Conservation (phyloP, 2,329 filamentous ascomycete genomes). For the Neonectria ditissima region DNA sequence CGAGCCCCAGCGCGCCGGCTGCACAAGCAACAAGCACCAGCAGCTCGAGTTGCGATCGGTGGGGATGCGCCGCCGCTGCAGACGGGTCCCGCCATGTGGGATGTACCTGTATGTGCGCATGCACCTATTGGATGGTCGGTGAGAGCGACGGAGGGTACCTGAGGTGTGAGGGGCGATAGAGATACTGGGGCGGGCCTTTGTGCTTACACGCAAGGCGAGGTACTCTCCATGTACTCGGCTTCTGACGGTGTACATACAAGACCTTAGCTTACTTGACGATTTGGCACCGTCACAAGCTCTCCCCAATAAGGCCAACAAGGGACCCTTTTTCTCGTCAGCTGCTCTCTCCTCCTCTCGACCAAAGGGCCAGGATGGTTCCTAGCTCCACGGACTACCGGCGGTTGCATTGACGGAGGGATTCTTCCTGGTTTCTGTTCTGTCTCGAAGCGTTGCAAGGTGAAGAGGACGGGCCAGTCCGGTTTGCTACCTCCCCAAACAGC, state of each 20-base stretch:
- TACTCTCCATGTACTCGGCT: slow-evolving; percentile 9
- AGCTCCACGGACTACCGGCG: not conserved
- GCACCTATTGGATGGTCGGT: slow-evolving; percentile 10
- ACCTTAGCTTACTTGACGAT: slow-evolving; percentile 20
- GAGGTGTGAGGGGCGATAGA: slow-evolving; percentile 17
- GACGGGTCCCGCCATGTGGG: slow-evolving; percentile 10
- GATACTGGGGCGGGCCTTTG: not conserved
- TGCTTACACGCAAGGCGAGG: not conserved
- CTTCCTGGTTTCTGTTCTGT: slow-evolving; percentile 13
- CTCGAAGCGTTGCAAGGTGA: slow-evolving; percentile 6
- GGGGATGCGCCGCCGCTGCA: slow-evolving; percentile 30
- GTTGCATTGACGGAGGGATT: slow-evolving; percentile 16
- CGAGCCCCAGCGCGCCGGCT: not conserved
- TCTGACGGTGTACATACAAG: slow-evolving; percentile 20
- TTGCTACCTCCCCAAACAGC: slow-evolving; percentile 15
- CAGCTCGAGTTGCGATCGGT: slow-evolving; percentile 40
- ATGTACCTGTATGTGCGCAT: not conserved
- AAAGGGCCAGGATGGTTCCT: slow-evolving; percentile 1
- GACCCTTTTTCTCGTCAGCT: slow-evolving; percentile 18
- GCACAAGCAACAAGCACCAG: slow-evolving; percentile 13
- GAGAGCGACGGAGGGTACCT: slow-evolving; percentile 22
- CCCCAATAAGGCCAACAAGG: slow-evolving; percentile 12
- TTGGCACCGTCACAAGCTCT: slow-evolving; percentile 15
- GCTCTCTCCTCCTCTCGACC: not conserved
- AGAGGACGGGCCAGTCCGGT: not conserved